These are phyloP conservation scores for Coprinellus micaceus DNA, from an alignment of 768 basidiomycete species.

Conservation along the genomic window DNA sequence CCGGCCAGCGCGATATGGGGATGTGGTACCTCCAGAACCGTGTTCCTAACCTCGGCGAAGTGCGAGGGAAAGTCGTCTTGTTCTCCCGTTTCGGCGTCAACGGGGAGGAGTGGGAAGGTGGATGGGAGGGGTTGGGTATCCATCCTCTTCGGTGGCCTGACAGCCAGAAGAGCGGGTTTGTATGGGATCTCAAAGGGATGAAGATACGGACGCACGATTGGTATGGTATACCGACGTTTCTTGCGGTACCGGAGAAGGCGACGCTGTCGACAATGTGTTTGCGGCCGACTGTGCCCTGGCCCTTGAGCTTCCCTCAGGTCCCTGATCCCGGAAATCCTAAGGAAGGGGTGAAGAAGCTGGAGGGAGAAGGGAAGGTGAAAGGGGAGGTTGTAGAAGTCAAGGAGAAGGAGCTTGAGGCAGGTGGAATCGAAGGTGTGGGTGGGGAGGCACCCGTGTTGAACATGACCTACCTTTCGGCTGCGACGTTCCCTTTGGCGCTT, in stretches of 20 bases:
- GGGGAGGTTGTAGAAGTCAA: not conserved
- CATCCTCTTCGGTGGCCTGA: slow-evolving; percentile 87
- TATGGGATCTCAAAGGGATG: slow-evolving; percentile 72
- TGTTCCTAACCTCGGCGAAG: slow-evolving; percentile 78
- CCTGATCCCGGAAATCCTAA: slow-evolving; percentile 17
- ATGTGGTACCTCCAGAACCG: slow-evolving; percentile 86
- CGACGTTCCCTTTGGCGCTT: slow-evolving; percentile 75
- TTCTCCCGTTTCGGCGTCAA: slow-evolving; percentile 82
- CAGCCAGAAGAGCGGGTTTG: slow-evolving; percentile 65
- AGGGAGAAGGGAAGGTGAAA: not conserved
- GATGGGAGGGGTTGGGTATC: slow-evolving; percentile 74
- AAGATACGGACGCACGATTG: slow-evolving; percentile 82
- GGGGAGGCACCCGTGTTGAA: slow-evolving; percentile 48
- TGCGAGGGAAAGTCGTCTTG: slow-evolving; percentile 79
- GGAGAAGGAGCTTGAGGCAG: slow-evolving; percentile 1
- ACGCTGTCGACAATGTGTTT: slow-evolving; percentile 53
- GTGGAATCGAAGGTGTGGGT: not conserved
- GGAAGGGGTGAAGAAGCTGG: not conserved
- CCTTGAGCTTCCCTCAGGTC: slow-evolving; percentile 15
- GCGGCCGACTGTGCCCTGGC: slow-evolving; percentile 29
- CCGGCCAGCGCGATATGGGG: slow-evolving; percentile 20
- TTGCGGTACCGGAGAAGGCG: slow-evolving; percentile 82
- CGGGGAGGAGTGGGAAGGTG: slow-evolving; percentile 65
- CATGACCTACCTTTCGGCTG: slow-evolving; percentile 79
- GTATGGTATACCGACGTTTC: slow-evolving; percentile 78